Percentiles rank a stretch among this genome's conserved stretches.
phyloP scores from a whole-genome alignment of 1,284 basidiomycete species.

The Golubevia pallescens region DNA sequence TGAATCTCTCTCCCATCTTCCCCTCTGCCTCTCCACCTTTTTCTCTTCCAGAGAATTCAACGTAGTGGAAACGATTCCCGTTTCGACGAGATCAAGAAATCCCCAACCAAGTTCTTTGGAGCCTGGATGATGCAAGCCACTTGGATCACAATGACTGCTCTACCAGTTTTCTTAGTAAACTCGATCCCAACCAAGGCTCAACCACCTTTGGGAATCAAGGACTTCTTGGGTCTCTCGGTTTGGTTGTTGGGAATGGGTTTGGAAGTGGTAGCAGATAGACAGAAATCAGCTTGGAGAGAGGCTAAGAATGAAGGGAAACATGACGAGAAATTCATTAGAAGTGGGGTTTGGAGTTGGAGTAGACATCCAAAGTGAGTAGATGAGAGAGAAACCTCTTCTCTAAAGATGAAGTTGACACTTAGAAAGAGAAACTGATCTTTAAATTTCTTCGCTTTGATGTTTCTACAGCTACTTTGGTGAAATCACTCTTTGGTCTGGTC shows the following conservation, averaged over 20 bases:
- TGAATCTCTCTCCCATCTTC: not conserved
- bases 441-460: not conserved
- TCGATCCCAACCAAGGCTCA: slow-evolving; percentile 70
- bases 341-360: slow-evolving; percentile 75
- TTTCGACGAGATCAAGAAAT: slow-evolving; percentile 74
- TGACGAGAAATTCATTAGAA: slow-evolving; percentile 76
- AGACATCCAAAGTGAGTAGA: slow-evolving; percentile 78
- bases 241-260: slow-evolving; percentile 66
- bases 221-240: slow-evolving; percentile 71
- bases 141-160: slow-evolving; percentile 75
- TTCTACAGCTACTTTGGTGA: slow-evolving; percentile 75
- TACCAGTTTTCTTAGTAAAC: slow-evolving; percentile 71
- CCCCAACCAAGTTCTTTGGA: slow-evolving; percentile 71
- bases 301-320: slow-evolving; percentile 75
- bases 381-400: not conserved
- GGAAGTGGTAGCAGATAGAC: slow-evolving; percentile 68
- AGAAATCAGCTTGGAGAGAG: slow-evolving; percentile 75
- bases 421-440: too few species aligned
- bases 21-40: not conserved
- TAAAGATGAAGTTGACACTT: too few species aligned
- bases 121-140: slow-evolving; percentile 79
- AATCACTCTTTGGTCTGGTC: slow-evolving; percentile 76
- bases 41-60: slow-evolving; percentile 66
- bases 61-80: slow-evolving; percentile 72
- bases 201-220: slow-evolving; percentile 71